Evolutionary conservation across 2,329 filamentous ascomycete genomes (phyloP), one percentile per base, ranked within the genome.

Genomic region (Beauveria varroae): DNA sequence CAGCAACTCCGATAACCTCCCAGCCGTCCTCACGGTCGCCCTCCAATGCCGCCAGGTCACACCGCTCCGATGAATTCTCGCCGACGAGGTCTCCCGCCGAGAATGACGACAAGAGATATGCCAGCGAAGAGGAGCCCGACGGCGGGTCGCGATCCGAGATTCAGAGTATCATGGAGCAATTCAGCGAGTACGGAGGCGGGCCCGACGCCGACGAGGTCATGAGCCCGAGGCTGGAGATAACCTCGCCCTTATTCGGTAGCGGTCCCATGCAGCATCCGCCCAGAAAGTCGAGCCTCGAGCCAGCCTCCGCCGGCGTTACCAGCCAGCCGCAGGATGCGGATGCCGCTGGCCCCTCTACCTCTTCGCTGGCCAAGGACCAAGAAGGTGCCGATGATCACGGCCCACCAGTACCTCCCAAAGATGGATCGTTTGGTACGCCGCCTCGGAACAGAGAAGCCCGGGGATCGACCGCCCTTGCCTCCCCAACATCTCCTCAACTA

Each of bases 101-200:
- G 7, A 81, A 83, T 64, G 85, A 88, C 57, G 84, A 86, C 56
- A 83, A 79, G 66, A 75, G 75, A 63, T 81, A 80, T 59, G 66
- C 78, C 41, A 86, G 81, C 67, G 86, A 87, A 68, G 85, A 86
- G 68, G 82, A 85, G 60, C 82, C 84, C 24, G 86, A 92, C 53
- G 83, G 84, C 56, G 86, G 85, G 57, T 91, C 90, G 1, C 85
- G 86, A 63, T 87, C 88, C 6, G 95, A 99, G 76, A 97, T 99
- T 63, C 91, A 97, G 75, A 96, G 84, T 71, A 98, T 99, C 72
- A 98, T 99, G 91, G 91, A 91, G 64, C 95, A 98, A 74, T 98
- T 98, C 68, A 87, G 89, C 67, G 86, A 90, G 69, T 85, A 85
- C 56, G 85, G 85, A 30, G 85, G 86, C 57, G 90, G 87, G 0